These are phyloP conservation scores for Glycine tomentella DNA, from an alignment of 306 rosid species.

Conservation along the genomic window DNA sequence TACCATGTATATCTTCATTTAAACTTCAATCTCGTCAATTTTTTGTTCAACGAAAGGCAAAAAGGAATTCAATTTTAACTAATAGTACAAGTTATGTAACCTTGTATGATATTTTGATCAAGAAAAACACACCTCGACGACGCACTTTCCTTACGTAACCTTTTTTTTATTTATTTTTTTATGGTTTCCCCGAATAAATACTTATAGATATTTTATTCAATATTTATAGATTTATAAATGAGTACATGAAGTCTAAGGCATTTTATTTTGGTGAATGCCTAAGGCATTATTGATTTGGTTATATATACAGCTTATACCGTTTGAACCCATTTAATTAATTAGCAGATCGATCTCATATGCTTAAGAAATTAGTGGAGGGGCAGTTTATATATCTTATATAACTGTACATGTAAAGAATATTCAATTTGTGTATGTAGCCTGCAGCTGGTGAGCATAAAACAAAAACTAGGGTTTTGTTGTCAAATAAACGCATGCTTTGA, in stretches of 20 bases:
- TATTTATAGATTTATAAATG: too few species aligned
- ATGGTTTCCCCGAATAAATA: neutral
- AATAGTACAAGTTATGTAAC: neutral
- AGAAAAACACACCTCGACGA: neutral
- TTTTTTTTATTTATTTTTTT: neutral
- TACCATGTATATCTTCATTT: neutral
- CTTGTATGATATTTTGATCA: neutral
- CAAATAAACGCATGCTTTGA: neutral
- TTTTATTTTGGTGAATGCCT: too few species aligned
- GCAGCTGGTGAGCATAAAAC: neutral
- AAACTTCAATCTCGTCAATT: neutral
- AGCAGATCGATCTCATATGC: too few species aligned
- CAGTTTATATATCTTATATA: neutral
- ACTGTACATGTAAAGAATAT: neutral
- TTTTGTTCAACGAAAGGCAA: neutral
- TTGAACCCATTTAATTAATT: too few species aligned
- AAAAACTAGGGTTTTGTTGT: slow-evolving; percentile 5
- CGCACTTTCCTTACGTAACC: neutral
- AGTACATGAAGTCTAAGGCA: too few species aligned
- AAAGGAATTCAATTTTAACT: neutral
- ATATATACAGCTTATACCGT: too few species aligned
- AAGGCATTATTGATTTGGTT: too few species aligned
- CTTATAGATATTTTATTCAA: too few species aligned
- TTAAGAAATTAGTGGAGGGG: too few species aligned
- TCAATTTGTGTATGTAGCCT: neutral